These are phyloP conservation scores for Neonectria coccinea DNA, from an alignment of 2,329 filamentous ascomycete genomes.

Conservation along the genomic window DNA sequence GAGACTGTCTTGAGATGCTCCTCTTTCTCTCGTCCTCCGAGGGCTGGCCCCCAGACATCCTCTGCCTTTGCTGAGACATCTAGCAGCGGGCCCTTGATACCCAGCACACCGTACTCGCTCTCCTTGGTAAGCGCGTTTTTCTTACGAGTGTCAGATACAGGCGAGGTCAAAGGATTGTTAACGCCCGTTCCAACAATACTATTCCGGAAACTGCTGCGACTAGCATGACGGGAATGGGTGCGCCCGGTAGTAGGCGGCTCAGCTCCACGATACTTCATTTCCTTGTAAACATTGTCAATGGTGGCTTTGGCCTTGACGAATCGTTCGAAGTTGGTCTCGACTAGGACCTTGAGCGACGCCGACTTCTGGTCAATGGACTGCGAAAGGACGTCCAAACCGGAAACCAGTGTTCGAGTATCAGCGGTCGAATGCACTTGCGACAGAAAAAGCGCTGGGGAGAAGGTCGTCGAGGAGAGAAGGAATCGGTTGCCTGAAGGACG, in stretches of 20 bases:
- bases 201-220: conserved; percentile 74
- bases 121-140: conserved; percentile 95
- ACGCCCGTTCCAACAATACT: conserved; percentile 55
- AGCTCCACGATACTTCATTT: conserved; percentile 84
- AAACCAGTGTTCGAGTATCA: conserved; percentile 82
- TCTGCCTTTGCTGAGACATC: conserved; percentile 95
- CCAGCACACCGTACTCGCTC: conserved; percentile 88
- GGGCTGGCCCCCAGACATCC: conserved; percentile 95
- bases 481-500: conserved; percentile 80
- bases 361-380: conserved; percentile 98
- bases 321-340: conserved; percentile 97
- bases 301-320: conserved; percentile 98
- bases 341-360: conserved; percentile 92
- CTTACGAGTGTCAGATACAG: conserved; percentile 69
- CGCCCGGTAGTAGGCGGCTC: conserved; percentile 61
- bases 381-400: conserved; percentile 86
- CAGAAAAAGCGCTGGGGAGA: conserved; percentile 91
- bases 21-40: conserved; percentile 92
- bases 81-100: conserved; percentile 87
- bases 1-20: conserved; percentile 85
- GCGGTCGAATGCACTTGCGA: conserved; percentile 90
- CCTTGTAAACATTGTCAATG: conserved; percentile 98
- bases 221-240: conserved; percentile 75
- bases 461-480: conserved; percentile 93
- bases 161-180: conserved; percentile 53